These are phyloP conservation scores for Thermothelomyces thermophilus DNA, from an alignment of 2,329 filamentous ascomycete genomes.

Conservation along the genomic window DNA sequence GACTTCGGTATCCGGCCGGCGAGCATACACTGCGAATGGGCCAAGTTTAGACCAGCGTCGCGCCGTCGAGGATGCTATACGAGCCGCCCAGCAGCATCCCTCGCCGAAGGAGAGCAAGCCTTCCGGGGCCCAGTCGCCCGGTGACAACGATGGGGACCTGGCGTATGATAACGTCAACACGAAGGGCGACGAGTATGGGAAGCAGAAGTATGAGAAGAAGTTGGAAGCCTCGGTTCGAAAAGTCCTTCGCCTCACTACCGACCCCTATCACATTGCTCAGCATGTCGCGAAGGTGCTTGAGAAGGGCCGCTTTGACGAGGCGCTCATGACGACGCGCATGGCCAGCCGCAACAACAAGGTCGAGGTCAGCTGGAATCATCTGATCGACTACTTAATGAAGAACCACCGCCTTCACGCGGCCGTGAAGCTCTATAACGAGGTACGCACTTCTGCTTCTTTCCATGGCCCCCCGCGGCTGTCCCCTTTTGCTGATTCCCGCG, in stretches of 20 bases:
- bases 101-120: not conserved
- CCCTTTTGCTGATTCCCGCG: conserved; percentile 17
- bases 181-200: not conserved
- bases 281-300: conserved; percentile 57
- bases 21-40: not conserved
- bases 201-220: conserved; percentile 21
- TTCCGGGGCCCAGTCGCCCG: not conserved
- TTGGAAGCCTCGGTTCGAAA: conserved; percentile 39
- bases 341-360: conserved; percentile 61
- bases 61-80: not conserved
- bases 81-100: not conserved
- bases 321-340: conserved; percentile 58
- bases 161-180: conserved; percentile 18
- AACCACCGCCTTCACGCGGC: conserved; percentile 56
- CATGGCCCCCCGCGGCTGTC: not conserved
- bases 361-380: conserved; percentile 79
- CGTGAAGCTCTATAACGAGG: conserved; percentile 84
- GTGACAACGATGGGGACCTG: not conserved
- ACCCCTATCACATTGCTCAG: conserved; percentile 66
- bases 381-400: conserved; percentile 66
- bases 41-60: not conserved
- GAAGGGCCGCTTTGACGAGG: conserved; percentile 57
- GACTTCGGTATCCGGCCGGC: not conserved
- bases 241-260: conserved; percentile 57
- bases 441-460: conserved; percentile 31